These are phyloP conservation scores for Phytophthora melonis DNA, from an alignment of 352 stramenopile genomes.

Conservation along the genomic window DNA sequence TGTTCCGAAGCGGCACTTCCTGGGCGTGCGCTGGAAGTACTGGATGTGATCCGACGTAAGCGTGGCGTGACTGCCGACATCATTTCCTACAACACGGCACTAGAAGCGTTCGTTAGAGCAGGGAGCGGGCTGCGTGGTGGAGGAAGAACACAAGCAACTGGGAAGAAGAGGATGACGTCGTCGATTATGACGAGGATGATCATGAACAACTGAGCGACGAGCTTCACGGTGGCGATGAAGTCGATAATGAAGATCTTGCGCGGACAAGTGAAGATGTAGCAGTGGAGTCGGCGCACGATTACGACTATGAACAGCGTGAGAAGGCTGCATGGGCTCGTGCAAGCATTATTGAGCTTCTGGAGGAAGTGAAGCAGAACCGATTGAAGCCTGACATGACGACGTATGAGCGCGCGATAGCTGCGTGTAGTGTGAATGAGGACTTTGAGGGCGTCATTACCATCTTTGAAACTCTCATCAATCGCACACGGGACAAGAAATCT, in stretches of 20 bases:
- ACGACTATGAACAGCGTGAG: constrained; percentile 27
- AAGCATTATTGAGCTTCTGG: constrained; percentile 39
- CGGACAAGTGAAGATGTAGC: not conserved
- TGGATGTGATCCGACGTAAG: too few species aligned
- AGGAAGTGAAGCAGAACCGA: constrained; percentile 46
- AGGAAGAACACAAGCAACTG: too few species aligned
- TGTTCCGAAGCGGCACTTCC: too few species aligned
- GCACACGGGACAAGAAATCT: too few species aligned
- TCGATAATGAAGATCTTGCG: constrained; percentile 1
- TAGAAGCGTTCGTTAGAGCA: too few species aligned
- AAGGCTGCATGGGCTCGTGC: constrained; percentile 33
- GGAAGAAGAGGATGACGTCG: constrained; percentile 23
- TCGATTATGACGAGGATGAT: constrained; percentile 22
- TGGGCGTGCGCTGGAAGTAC: too few species aligned
- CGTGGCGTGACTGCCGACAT: too few species aligned
- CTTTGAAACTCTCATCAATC: too few species aligned
- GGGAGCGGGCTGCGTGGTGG: too few species aligned
- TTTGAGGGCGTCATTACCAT: constrained; percentile 45
- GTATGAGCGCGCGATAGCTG: constrained; percentile 49
- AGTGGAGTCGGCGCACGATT: constrained; percentile 4
- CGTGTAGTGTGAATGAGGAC: too few species aligned
- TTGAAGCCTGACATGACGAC: constrained; percentile 45
- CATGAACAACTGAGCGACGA: constrained; percentile 11
- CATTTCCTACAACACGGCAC: too few species aligned
- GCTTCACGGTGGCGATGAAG: not conserved